Percentiles rank a stretch among this genome's conserved stretches.
phyloP scores from a whole-genome alignment of 1,284 basidiomycete genomes.

The Naganishia cerealis region DNA sequence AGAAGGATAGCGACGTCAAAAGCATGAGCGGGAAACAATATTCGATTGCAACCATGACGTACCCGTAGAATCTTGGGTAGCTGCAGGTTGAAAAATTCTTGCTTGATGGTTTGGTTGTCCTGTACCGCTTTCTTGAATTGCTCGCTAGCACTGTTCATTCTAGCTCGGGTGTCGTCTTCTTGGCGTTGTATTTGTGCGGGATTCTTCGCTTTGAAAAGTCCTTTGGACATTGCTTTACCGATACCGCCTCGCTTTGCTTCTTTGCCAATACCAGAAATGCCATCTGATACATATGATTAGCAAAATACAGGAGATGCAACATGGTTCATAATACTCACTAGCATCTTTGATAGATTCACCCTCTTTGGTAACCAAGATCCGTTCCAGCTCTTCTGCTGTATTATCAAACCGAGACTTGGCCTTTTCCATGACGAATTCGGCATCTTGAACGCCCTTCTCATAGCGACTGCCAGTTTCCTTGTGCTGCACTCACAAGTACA shows the following conservation, averaged over 20 bases:
- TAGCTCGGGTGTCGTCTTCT: slow-evolving; percentile 85
- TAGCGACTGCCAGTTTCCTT: slow-evolving; percentile 85
- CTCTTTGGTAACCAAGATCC: slow-evolving; percentile 88
- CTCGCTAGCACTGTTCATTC: slow-evolving; percentile 83
- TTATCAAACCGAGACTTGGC: slow-evolving; percentile 80
- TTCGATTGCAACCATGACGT: slow-evolving; percentile 48
- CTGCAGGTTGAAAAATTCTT: slow-evolving; percentile 97
- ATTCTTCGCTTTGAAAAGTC: slow-evolving; percentile 89
- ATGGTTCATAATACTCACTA: slow-evolving; percentile 56
- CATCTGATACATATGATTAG: neutral
- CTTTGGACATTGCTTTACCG: slow-evolving; percentile 80
- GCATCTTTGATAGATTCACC: slow-evolving; percentile 84
- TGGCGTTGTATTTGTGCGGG: slow-evolving; percentile 87
- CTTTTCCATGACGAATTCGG: slow-evolving; percentile 85
- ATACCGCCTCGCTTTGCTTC: slow-evolving; percentile 43
- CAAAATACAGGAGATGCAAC: slow-evolving; percentile 46
- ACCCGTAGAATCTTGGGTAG: slow-evolving; percentile 88
- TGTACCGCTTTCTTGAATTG: slow-evolving; percentile 86
- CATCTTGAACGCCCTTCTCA: slow-evolving; percentile 83
- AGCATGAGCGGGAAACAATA: neutral
- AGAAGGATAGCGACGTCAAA: neutral
- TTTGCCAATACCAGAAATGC: slow-evolving; percentile 29
- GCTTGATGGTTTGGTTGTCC: slow-evolving; percentile 82
- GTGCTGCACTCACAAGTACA: slow-evolving; percentile 58
- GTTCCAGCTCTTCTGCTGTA: slow-evolving; percentile 90